Conservation (phyloP, 192 early-diverging fungal species). For the Diversispora epigaea region DNA sequence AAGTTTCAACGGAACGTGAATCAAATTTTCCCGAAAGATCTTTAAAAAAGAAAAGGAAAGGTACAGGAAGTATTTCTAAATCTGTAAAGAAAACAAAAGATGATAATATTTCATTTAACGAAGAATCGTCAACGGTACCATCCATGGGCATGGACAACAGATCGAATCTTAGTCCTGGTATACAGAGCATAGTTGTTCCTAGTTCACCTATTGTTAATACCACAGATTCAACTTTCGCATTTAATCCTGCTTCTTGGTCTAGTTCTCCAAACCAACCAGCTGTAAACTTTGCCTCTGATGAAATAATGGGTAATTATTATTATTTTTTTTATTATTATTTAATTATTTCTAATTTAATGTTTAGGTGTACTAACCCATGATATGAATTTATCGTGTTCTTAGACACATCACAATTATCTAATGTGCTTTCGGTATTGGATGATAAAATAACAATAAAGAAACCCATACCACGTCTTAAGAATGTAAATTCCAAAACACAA, state of each 20-base stretch:
- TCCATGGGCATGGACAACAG: not conserved
- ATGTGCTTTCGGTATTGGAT: not conserved
- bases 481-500: conserved; percentile 28
- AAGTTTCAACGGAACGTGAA: not conserved
- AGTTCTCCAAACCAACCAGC: not conserved
- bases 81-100: not conserved
- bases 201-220: not conserved
- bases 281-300: not conserved
- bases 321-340: not conserved
- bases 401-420: too few species aligned
- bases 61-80: not conserved
- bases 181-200: conserved; percentile 13
- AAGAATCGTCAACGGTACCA: not conserved
- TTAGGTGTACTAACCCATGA: not conserved
- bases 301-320: not conserved
- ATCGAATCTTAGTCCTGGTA: not conserved
- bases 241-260: conserved; percentile 16
- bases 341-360: not conserved
- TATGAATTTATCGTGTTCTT: too few species aligned
- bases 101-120: not conserved
- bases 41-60: conserved; percentile 7
- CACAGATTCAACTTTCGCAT: not conserved
- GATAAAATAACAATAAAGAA: conserved; percentile 39
- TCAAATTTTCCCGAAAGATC: not conserved
- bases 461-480: conserved; percentile 51